Base-by-base conservation (phyloP, 164 flowering plant species). In the Tinospora cordifolia region DNA sequence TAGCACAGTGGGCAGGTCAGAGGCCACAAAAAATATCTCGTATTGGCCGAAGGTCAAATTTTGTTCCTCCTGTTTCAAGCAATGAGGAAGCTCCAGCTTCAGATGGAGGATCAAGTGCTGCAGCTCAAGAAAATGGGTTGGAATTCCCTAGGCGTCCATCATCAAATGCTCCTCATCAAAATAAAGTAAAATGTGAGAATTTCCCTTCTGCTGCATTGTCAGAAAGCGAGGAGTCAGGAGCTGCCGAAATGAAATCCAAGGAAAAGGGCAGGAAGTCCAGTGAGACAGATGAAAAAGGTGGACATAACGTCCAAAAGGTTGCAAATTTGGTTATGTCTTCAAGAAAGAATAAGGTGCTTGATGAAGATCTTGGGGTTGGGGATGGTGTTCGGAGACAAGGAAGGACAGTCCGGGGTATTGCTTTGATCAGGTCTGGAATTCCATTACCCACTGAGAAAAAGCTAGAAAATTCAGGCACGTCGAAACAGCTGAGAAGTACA, bases 171-270 rank as follows among this genome's bases (percentile, higher is more conserved):
- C 83, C 88, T 70, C 87, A 85, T 79, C 95, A 85, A 62, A 75
- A 81, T 66, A 93, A 83, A 78, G 47, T 83, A 67, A 89, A 85
- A 79, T 79, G 81, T 75, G 93, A 85, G 14, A 74, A 75, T 65
- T 72, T 84, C 19, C 81, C 90, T 67, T 78, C 93, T 66, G 81
- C 88, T 75, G 78, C 83, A 26, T 80, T 88, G 74, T 90, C 98
- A 65, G 97, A 89, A 81, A 91, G 91, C 73, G 98, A 93, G 78
- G 98, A 89, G 71, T 88, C 92, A 24, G 92, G 87, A 34, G 87
- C 83, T 75, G 83, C 85, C 76, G 93, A 88, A 71, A 78, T 70
- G 30, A 88, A 87, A 78, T 77, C 79, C 46, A 85, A 81, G 72
- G 89, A 85, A 25, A 90, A 84, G 78, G 75, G 74, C 39, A 89